Evolutionary conservation across 306 rosid species (phyloP), one percentile per base, ranked within the genome.

Genomic region (Pterocarpus macrocarpus): DNA sequence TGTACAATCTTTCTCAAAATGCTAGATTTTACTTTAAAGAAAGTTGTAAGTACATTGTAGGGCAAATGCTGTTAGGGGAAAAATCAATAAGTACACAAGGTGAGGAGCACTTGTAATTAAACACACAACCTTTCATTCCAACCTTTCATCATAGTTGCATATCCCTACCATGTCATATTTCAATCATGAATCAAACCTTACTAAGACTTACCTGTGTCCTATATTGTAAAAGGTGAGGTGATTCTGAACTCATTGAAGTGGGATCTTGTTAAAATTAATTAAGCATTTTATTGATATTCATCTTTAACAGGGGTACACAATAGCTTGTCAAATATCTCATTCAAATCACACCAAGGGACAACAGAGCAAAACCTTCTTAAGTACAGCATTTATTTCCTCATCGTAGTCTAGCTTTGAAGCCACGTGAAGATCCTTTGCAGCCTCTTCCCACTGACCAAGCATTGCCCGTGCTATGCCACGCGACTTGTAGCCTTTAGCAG

Each of bases 391-490:
- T 71, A 94, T 94, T 89, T 94, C 98, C 83, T 94, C 98, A 64
- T 94, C 98, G 17, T 80, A 94, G 61, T 94, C 98, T 58, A 94
- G 45, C 58, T 84, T 94, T 33, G 98, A 94, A 39, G 98, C 97
- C 88, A 90, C 78, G 22, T 94, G 98, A 80, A 94, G 98, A 87
- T 94, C 98, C 87, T 94, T 91, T 11, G 94, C 98, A 57, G 98
- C 91, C 73, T 90, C 95, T 77, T 89, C 94, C 98, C 98, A 94
- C 22, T 87, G 92, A 64, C 98, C 98, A 53, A 94, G 92, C 97
- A 94, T 76, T 53, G 98, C 70, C 12, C 80, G 87, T 17, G 98
- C 98, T 5, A 94, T 84, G 67, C 98, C 98, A 35, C 98, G 97
- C 8, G 98, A 82, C 86, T 94, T 94, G 86, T 94, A 89, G 50